phyloP scores from a whole-genome alignment of 2,329 filamentous ascomycete genomes.

The Aspergillus fumigatiaffinis region DNA sequence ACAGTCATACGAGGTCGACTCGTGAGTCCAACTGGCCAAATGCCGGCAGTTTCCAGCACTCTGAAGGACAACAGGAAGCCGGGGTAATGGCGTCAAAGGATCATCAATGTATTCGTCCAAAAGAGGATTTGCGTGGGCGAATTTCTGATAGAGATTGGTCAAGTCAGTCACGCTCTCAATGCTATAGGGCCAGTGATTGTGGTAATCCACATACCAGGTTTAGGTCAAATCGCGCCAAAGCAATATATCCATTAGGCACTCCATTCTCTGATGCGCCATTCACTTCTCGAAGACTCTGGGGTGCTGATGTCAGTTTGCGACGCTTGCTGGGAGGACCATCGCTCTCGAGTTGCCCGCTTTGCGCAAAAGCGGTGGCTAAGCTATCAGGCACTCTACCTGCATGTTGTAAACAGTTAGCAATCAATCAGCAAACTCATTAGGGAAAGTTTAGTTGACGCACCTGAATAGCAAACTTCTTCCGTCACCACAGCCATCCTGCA shows the following conservation, averaged over 20 bases:
- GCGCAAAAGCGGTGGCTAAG: slow-evolving; percentile 21
- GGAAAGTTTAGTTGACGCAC: background rate
- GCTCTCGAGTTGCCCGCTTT: slow-evolving; percentile 8
- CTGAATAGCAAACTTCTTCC: slow-evolving; percentile 10
- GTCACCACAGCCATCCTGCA: slow-evolving; percentile 15
- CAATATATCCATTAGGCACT: slow-evolving; percentile 29
- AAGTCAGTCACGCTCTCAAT: background rate
- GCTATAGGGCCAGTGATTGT: background rate
- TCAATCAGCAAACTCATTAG: background rate
- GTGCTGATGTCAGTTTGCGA: slow-evolving; percentile 23
- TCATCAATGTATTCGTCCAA: background rate
- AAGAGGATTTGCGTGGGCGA: slow-evolving; percentile 1
- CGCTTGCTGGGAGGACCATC: slow-evolving; percentile 29
- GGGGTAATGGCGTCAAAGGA: background rate
- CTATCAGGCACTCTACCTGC: slow-evolving; percentile 15
- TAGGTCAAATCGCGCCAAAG: slow-evolving; percentile 27
- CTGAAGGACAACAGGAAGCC: slow-evolving; percentile 21
- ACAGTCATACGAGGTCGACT: slow-evolving; percentile 3
- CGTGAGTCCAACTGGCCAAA: background rate
- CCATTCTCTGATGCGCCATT: slow-evolving; percentile 14
- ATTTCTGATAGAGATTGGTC: slow-evolving; percentile 14
- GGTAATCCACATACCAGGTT: slow-evolving; percentile 24
- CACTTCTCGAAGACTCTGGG: slow-evolving; percentile 15
- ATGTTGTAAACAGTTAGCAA: slow-evolving; percentile 15
- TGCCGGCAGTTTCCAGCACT: slow-evolving; percentile 1